Percentiles rank a stretch among this genome's conserved stretches.
phyloP scores from a whole-genome alignment of 306 rosid species.

The Hippophae rhamnoides region DNA sequence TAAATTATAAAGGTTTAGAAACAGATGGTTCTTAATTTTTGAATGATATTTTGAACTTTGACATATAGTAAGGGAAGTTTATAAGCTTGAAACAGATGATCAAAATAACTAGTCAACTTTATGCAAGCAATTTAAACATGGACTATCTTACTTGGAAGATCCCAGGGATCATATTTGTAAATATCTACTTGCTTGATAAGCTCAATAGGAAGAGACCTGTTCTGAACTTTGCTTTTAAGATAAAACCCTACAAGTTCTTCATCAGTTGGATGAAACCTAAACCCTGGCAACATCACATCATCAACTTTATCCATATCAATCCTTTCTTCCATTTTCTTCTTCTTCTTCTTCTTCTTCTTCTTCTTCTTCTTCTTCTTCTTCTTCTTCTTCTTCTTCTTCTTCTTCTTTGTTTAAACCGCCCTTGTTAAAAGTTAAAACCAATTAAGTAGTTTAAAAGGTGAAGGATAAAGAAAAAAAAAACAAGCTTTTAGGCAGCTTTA shows the following conservation, averaged over 20 bases:
- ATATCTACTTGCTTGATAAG: slow-evolving; percentile 73
- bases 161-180: slow-evolving; percentile 79
- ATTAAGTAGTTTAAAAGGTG: not conserved
- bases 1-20: too few species aligned
- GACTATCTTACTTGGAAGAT: slow-evolving; percentile 72
- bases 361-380: not conserved
- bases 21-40: too few species aligned
- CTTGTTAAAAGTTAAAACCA: too few species aligned
- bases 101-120: too few species aligned
- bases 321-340: slow-evolving; percentile 47
- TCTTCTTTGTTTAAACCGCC: not conserved
- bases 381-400: slow-evolving; percentile 23
- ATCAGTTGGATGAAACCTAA: slow-evolving; percentile 78
- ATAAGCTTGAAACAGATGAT: too few species aligned
- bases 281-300: slow-evolving; percentile 62
- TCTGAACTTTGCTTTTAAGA: slow-evolving; percentile 57
- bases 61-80: too few species aligned
- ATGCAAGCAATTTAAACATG: not conserved
- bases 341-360: not conserved
- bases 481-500: too few species aligned
- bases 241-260: slow-evolving; percentile 76
- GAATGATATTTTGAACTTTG: too few species aligned
- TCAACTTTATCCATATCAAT: slow-evolving; percentile 47
- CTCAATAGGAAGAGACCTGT: slow-evolving; percentile 54
- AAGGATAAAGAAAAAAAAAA: slow-evolving; percentile 12